A percentile compares a stretch with the other conserved stretches of the same genome.
Conservation (phyloP, 2,329 filamentous ascomycete genomes). For the Fonsecaea erecta region DNA sequence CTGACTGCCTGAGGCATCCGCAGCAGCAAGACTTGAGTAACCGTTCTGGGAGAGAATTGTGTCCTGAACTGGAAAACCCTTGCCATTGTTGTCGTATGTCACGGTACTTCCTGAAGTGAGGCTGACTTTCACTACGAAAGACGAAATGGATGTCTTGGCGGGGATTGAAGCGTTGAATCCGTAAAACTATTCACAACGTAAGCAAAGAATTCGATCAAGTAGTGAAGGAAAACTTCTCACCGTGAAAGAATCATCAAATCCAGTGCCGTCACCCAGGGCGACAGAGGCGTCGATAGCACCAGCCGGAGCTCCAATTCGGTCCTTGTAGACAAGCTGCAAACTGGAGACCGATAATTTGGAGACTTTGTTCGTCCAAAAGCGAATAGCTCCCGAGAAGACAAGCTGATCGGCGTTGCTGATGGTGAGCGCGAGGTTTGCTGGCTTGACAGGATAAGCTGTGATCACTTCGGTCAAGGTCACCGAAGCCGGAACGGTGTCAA, state of each 20-base stretch:
- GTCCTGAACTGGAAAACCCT: conserved; percentile 31
- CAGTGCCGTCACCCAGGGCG: conserved; percentile 55
- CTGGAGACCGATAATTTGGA: conserved; percentile 51
- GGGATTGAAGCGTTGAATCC: conserved; percentile 41
- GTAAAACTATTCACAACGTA: conserved; percentile 42
- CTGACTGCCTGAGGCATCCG: conserved; percentile 17
- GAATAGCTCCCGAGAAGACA: conserved; percentile 60
- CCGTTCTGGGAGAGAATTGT: conserved; percentile 27
- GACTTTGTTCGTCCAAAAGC: conserved; percentile 60
- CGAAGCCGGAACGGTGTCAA: conserved; percentile 33
- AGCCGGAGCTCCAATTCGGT: conserved; percentile 47
- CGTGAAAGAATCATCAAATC: conserved; percentile 66
- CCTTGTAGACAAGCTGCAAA: conserved; percentile 61
- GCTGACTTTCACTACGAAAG: conserved; percentile 32
- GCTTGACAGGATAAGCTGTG: conserved; percentile 28
- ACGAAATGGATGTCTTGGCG: conserved; percentile 31
- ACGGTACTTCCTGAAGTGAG: conserved; percentile 24
- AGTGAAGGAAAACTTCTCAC: conserved; percentile 43
- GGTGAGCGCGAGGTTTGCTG: conserved; percentile 42
- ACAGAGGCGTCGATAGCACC: conserved; percentile 51
- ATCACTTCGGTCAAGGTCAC: conserved; percentile 31
- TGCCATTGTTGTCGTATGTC: conserved; percentile 33
- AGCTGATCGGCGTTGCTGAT: conserved; percentile 54
- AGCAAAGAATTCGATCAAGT: conserved; percentile 38
- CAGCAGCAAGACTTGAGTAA: conserved; percentile 23